Percentiles rank a stretch among this genome's conserved stretches.
These are phyloP conservation scores for Termitomyces sp. DNA, from an alignment of 768 basidiomycete genomes.

Conservation along the genomic window DNA sequence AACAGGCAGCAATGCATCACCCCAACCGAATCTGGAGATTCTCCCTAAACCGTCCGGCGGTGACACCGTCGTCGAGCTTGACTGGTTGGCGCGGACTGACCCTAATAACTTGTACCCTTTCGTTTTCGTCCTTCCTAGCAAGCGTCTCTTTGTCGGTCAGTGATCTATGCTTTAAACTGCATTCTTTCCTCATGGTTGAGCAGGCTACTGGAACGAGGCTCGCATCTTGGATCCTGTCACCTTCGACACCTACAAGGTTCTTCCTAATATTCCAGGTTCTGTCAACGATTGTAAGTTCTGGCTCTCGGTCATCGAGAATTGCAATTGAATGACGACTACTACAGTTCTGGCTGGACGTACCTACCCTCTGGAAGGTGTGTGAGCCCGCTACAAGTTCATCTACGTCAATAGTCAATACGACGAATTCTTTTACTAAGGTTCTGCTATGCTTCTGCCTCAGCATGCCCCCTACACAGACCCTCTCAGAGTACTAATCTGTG, in stretches of 20 bases:
- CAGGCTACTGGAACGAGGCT: slow-evolving; percentile 81
- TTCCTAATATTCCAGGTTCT: slow-evolving; percentile 74
- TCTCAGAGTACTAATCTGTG: slow-evolving; percentile 67
- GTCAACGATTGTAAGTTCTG: slow-evolving; percentile 55
- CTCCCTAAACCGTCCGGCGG: slow-evolving; percentile 67
- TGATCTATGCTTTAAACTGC: background rate
- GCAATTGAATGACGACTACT: background rate
- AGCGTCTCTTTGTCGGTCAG: slow-evolving; percentile 67
- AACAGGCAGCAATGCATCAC: slow-evolving; percentile 60
- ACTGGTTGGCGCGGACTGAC: slow-evolving; percentile 68
- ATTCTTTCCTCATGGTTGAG: background rate
- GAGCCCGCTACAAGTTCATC: background rate
- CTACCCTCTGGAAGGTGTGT: slow-evolving; percentile 65
- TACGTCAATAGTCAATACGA: background rate
- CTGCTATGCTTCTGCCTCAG: slow-evolving; percentile 67
- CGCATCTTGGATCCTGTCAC: slow-evolving; percentile 66
- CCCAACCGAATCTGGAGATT: slow-evolving; percentile 69
- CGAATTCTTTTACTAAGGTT: slow-evolving; percentile 23
- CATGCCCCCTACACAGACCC: slow-evolving; percentile 72
- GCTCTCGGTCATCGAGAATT: background rate
- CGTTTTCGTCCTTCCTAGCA: slow-evolving; percentile 66
- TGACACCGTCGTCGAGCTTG: slow-evolving; percentile 54
- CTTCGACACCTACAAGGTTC: slow-evolving; percentile 52
- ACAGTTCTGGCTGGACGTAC: slow-evolving; percentile 66
- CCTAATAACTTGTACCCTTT: slow-evolving; percentile 83